A percentile compares a stretch with the other conserved stretches of the same genome.
phyloP scores from a whole-genome alignment of 108 stramenopile species.

The Fragilaria radians region DNA sequence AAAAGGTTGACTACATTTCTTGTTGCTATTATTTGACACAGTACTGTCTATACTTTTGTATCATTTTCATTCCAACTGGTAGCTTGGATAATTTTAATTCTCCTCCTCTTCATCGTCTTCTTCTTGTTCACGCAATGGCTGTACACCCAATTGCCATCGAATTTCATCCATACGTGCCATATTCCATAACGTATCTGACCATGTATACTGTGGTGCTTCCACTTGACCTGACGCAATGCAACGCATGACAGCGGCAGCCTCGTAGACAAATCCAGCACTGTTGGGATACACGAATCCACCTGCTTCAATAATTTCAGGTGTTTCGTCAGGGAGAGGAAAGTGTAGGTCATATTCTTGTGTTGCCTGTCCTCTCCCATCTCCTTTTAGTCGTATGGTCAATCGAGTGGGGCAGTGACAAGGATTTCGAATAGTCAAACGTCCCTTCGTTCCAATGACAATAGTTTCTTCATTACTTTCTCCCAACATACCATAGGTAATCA shows the following conservation, averaged over 20 bases:
- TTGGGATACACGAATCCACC: constrained; percentile 84
- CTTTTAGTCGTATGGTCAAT: constrained; percentile 40
- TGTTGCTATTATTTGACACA: too few species aligned
- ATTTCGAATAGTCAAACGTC: constrained; percentile 58
- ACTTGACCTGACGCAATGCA: constrained; percentile 66
- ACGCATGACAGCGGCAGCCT: constrained; percentile 75
- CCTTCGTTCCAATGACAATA: constrained; percentile 55
- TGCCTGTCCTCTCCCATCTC: constrained; percentile 35
- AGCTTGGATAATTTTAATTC: not conserved
- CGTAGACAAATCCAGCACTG: constrained; percentile 67
- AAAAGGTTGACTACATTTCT: too few species aligned
- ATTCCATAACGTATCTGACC: constrained; percentile 39
- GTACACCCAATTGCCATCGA: constrained; percentile 47
- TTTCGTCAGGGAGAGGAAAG: constrained; percentile 52
- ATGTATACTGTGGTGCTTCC: constrained; percentile 64
- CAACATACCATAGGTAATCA: constrained; percentile 42
- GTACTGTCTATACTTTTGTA: too few species aligned
- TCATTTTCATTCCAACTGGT: not conserved
- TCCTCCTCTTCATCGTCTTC: constrained; percentile 16
- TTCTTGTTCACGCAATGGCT: constrained; percentile 26
- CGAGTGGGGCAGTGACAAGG: constrained; percentile 77
- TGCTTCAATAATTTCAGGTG: constrained; percentile 40
- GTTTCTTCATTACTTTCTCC: constrained; percentile 76
- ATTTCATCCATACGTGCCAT: constrained; percentile 48
- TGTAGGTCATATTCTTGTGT: constrained; percentile 18